A percentile compares a stretch with the other conserved stretches of the same genome.
Evolutionary conservation across 352 stramenopile genomes (phyloP).

Genomic region (Poterioochromonas sp.): DNA sequence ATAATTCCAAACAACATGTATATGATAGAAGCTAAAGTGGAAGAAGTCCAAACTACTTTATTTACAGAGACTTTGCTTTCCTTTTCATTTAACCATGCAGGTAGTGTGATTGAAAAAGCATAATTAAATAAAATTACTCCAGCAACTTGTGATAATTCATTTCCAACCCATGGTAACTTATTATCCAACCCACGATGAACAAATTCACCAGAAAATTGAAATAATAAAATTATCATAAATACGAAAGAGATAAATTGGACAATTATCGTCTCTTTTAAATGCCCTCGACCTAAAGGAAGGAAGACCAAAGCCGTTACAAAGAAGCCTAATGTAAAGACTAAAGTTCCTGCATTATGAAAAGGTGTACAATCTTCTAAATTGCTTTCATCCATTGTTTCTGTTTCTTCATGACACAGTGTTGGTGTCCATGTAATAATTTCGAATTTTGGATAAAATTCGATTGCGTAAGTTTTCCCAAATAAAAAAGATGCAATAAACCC

Average conservation of each 20-base stretch:
- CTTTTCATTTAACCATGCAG: constrained; percentile 40
- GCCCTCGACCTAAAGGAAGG: constrained; percentile 27
- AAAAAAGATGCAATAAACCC: constrained; percentile 31
- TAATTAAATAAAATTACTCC: constrained; percentile 58
- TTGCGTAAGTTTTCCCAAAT: constrained; percentile 1
- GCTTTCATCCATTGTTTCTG: not conserved
- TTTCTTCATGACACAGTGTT: not conserved
- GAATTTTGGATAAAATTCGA: constrained; percentile 20
- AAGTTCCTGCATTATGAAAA: not conserved
- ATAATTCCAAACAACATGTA: constrained; percentile 35
- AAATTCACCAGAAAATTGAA: constrained; percentile 33
- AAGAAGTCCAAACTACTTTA: constrained; percentile 32
- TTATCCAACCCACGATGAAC: constrained; percentile 25
- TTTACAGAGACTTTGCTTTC: not conserved
- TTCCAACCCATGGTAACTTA: constrained; percentile 43
- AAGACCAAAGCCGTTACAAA: constrained; percentile 9
- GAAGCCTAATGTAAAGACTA: constrained; percentile 33
- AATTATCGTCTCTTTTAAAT: constrained; percentile 36
- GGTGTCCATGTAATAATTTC: constrained; percentile 24
- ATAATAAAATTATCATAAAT: constrained; percentile 10
- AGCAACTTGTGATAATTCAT: constrained; percentile 46
- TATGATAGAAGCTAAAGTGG: not conserved
- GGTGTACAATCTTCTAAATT: constrained; percentile 19
- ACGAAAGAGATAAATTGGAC: constrained; percentile 37
- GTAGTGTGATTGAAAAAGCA: constrained; percentile 45